Evolutionary conservation across 306 rosid genomes (phyloP), one percentile per base, ranked within the genome.

Genomic region (Dryas alaskensis): DNA sequence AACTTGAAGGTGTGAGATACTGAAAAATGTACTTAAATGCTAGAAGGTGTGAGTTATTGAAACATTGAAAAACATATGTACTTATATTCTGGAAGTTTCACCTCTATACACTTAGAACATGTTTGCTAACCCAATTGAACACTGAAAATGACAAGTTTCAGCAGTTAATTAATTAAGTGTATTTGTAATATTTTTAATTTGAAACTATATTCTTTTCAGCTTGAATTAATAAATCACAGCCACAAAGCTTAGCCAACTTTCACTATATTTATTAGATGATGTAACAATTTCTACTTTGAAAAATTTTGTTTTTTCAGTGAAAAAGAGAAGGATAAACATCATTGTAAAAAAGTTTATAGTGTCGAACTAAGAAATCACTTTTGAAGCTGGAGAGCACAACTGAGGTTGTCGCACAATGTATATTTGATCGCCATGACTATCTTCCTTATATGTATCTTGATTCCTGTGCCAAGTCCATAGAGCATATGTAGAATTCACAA

Each of bases 391-490:
- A 48, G 80, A 48, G 89, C 98, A 93, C 74, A 83, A 66, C 25
- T 85, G 80, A 2, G 98, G 96, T 66, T 87, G 93, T 49, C 96
- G 80, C 47, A 93, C 96, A 3, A 93, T 84, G 87, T 89, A 91
- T 77, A 91, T 89, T 80, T 89, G 90, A 79, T 91, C 97, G 7
- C 96, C 89, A 8, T 81, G 81, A 63, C 84, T 82, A 50, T 87
- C 79, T 51, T 84, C 87, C 77, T 88, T 85, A 53, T 87, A 91
- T 5, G 19, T 74, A 72, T 93, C 98, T 76, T 91, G 93, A 80
- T 93, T 93, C 65, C 96, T 80, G 11, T 93, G 96, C 98, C 98
- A 93, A 66, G 92, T 91, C 98, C 98, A 93, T 60, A 90, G 80
- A 13, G 98, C 90, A 73, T 85, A 84, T 4, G 97, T 87, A 60